These are phyloP conservation scores for Dryadomyces quercus-mongolicae DNA, from an alignment of 2,329 filamentous ascomycete genomes.

Conservation along the genomic window DNA sequence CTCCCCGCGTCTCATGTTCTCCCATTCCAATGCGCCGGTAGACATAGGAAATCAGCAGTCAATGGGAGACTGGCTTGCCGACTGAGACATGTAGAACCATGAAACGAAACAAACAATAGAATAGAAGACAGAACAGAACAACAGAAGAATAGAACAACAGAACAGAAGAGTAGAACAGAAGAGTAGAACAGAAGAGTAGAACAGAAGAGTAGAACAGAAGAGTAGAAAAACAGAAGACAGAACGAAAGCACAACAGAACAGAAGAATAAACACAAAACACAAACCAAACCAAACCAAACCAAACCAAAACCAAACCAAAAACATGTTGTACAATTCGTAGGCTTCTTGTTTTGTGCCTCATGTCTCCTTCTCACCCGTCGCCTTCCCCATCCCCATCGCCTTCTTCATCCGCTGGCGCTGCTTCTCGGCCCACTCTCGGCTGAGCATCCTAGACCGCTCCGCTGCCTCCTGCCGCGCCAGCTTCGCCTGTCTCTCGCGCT, in stretches of 20 bases:
- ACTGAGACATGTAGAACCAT: background rate
- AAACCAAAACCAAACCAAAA: background rate
- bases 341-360: too few relatives aligned
- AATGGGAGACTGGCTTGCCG: too few relatives aligned
- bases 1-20: too few relatives aligned
- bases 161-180: background rate
- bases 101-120: background rate
- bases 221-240: background rate
- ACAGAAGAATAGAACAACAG: background rate
- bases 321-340: too few relatives aligned
- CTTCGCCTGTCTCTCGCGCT: slow-evolving; percentile 41
- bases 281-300: background rate
- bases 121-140: background rate
- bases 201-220: background rate
- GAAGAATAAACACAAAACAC: background rate
- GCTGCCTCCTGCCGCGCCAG: slow-evolving; percentile 47
- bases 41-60: too few relatives aligned
- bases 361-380: too few relatives aligned
- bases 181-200: background rate
- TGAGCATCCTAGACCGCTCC: slow-evolving; percentile 45
- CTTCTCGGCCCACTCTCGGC: slow-evolving; percentile 48
- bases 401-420: slow-evolving; percentile 11
- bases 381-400: background rate
- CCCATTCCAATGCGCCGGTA: too few relatives aligned
- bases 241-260: background rate